Base-by-base conservation (phyloP, 495 filamentous ascomycete species). In the Haplographium delicatum region DNA sequence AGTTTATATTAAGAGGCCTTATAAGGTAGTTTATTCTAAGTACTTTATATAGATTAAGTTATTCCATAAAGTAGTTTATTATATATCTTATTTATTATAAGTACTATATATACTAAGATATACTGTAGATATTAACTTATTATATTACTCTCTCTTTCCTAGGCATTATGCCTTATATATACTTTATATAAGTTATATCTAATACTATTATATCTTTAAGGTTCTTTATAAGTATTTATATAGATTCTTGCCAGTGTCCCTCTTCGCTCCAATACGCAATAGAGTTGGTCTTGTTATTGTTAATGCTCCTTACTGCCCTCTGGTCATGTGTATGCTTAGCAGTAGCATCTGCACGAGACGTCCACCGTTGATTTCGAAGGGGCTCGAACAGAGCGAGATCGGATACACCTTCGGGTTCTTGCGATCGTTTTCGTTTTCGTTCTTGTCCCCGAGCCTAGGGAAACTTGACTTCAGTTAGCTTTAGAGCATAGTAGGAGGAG, bases 171-270 rank as follows among this genome's bases (percentile, higher is more conserved):
- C n/a, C n/a, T n/a, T n/a, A n/a, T n/a, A n/a, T n/a, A n/a, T n/a
- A n/a, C n/a, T n/a, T n/a, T n/a, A n/a, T n/a, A n/a, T n/a, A n/a
- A n/a, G n/a, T n/a, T n/a, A n/a, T n/a, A n/a, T n/a, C n/a, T n/a
- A n/a, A n/a, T n/a, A n/a, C n/a, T n/a, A n/a, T n/a, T n/a, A n/a
- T n/a, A n/a, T n/a, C n/a, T n/a, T n/a, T n/a, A n/a, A n/a, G n/a
- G n/a, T n/a, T n/a, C n/a, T n/a, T n/a, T n/a, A n/a, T n/a, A n/a
- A n/a, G n/a, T n/a, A n/a, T n/a, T n/a, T n/a, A n/a, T n/a, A n/a
- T n/a, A n/a, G n/a, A n/a, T n/a, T n/a, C n/a, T n/a, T n/a, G 67
- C 66, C 61, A 70, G 28, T 28, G 25, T 11, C 1, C 1, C 10
- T 39, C 11, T 13, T 18, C 52, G 20, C 37, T 37, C 64, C 60